Percentiles rank a stretch among this genome's conserved stretches.
Evolutionary conservation across 192 early-diverging fungal species (phyloP).

Genomic region (Umbelopsis vinacea): DNA sequence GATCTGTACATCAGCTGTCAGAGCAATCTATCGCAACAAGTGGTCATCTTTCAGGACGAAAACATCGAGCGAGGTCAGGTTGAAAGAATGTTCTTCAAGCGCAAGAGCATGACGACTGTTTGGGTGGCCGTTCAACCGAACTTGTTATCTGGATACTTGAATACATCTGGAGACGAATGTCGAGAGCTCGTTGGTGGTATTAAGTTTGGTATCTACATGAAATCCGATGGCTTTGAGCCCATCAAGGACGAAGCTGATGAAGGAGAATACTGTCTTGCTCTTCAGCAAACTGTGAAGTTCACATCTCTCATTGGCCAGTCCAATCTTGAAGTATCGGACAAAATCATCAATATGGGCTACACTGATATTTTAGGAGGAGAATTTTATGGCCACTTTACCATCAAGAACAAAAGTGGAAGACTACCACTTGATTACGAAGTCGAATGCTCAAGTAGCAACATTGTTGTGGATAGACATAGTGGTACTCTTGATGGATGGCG

Average conservation of each 20-base stretch:
- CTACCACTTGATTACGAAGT: slow-evolving; percentile 73
- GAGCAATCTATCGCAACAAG: slow-evolving; percentile 83
- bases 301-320: slow-evolving; percentile 82
- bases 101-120: slow-evolving; percentile 55
- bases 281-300: slow-evolving; percentile 80
- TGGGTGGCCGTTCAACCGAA: slow-evolving; percentile 84
- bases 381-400: slow-evolving; percentile 64
- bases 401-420: slow-evolving; percentile 71
- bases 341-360: slow-evolving; percentile 70
- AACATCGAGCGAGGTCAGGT: slow-evolving; percentile 54
- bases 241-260: slow-evolving; percentile 18
- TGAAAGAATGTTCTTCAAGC: slow-evolving; percentile 55
- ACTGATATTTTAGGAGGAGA: slow-evolving; percentile 48
- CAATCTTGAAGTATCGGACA: slow-evolving; percentile 66
- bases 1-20: slow-evolving; percentile 71
- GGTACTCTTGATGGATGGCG: slow-evolving; percentile 61
- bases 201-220: slow-evolving; percentile 66
- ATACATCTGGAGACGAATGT: slow-evolving; percentile 50
- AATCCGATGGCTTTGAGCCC: slow-evolving; percentile 41
- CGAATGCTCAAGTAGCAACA: slow-evolving; percentile 53
- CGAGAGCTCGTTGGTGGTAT: slow-evolving; percentile 82
- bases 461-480: slow-evolving; percentile 53
- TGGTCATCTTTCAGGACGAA: slow-evolving; percentile 73
- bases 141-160: slow-evolving; percentile 48
- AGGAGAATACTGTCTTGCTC: slow-evolving; percentile 50